Conservation (phyloP, 2,329 filamentous ascomycete species). For the Aspergillus brunneoviolaceus region DNA sequence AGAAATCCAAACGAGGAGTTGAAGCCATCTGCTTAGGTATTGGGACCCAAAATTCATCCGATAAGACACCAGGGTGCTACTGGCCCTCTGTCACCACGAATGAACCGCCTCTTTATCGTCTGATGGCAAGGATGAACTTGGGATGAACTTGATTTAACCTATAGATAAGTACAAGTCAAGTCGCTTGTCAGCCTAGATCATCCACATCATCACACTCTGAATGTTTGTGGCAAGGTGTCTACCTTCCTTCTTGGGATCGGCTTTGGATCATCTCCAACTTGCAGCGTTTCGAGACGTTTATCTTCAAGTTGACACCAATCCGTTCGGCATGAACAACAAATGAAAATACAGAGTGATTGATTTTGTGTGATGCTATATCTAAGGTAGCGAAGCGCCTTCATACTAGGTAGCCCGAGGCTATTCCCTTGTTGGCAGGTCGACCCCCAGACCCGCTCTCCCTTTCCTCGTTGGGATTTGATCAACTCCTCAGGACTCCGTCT, state of each 20-base stretch:
- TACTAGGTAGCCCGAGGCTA: not conserved
- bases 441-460: conserved; percentile 5
- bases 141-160: not conserved
- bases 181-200: not conserved
- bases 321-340: not conserved
- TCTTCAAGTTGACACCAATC: not conserved
- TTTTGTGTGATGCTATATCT: not conserved
- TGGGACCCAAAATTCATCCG: not conserved
- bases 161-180: not conserved
- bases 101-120: not conserved
- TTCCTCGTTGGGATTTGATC: not conserved
- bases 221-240: not conserved
- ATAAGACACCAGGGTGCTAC: not conserved
- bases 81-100: not conserved
- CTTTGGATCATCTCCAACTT: not conserved
- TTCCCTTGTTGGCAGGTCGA: conserved; percentile 23
- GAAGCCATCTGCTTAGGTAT: conserved; percentile 1
- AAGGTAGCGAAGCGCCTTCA: not conserved
- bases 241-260: not conserved
- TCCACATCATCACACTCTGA: too few species aligned
- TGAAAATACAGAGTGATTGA: not conserved
- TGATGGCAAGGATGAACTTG: not conserved
- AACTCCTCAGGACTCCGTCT: not conserved
- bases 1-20: conserved; percentile 7
- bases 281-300: not conserved